A percentile compares a stretch with the other conserved stretches of the same genome.
phyloP scores from a whole-genome alignment of 306 rosid genomes.

The Oemleria cerasiformis region DNA sequence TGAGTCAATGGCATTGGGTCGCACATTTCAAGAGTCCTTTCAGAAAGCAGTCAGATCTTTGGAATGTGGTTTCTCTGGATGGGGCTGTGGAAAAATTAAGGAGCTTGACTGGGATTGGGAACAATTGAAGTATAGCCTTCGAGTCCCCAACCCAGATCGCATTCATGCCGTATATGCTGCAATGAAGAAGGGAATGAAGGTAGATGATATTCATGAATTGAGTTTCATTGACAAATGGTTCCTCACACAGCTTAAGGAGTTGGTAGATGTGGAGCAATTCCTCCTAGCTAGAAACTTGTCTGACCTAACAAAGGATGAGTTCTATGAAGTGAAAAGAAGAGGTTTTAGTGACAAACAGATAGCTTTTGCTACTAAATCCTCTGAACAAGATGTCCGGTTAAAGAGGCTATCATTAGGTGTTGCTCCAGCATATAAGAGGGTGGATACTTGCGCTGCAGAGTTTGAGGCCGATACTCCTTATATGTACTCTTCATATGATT shows the following conservation, averaged over 20 bases:
- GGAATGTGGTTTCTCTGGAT: conserved; percentile 81
- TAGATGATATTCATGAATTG: conserved; percentile 76
- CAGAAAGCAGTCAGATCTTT: conserved; percentile 93
- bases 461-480: conserved; percentile 99
- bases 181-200: conserved; percentile 89
- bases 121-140: conserved; percentile 76
- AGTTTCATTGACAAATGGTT: conserved; percentile 90
- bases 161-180: conserved; percentile 90
- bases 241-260: conserved; percentile 80
- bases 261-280: conserved; percentile 80
- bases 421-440: conserved; percentile 79
- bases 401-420: conserved; percentile 71
- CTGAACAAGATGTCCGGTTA: conserved; percentile 69
- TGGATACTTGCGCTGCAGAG: conserved; percentile 99
- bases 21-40: conserved; percentile 94
- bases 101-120: conserved; percentile 89
- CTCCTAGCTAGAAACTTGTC: conserved; percentile 50
- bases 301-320: conserved; percentile 67
- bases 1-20: conserved; percentile 90
- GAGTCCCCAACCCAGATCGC: conserved; percentile 94
- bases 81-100: conserved; percentile 80
- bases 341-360: conserved; percentile 97
- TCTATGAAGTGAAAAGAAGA: conserved; percentile 84
- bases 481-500: conserved; percentile 97
- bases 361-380: conserved; percentile 84